phyloP scores from a whole-genome alignment of 1,139 yeast species.

The Pichia terricola region DNA sequence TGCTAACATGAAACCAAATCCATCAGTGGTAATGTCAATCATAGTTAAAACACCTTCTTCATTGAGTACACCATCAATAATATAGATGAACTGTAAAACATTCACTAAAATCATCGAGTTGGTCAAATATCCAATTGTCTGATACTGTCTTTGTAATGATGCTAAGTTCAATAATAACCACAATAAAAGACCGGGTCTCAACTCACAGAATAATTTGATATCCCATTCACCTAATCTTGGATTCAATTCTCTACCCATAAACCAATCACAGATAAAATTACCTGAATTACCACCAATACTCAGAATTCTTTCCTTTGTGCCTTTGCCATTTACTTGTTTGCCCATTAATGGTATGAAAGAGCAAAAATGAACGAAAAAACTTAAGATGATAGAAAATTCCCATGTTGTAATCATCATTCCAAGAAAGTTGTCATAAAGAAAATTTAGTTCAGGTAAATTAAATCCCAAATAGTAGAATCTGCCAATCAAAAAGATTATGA shows the following conservation, averaged over 20 bases:
- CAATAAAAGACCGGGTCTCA: constrained; percentile 86
- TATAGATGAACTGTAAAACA: constrained; percentile 67
- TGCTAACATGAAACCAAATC: constrained; percentile 91
- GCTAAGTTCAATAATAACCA: constrained; percentile 78
- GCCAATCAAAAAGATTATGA: constrained; percentile 38
- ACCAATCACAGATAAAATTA: constrained; percentile 77
- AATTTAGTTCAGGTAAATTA: constrained; percentile 70
- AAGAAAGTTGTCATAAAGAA: constrained; percentile 57
- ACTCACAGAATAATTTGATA: constrained; percentile 82
- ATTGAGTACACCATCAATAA: constrained; percentile 84
- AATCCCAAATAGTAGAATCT: constrained; percentile 44
- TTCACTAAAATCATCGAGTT: constrained; percentile 69
- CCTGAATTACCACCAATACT: constrained; percentile 87
- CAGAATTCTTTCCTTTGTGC: constrained; percentile 58
- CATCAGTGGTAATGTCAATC: constrained; percentile 96
- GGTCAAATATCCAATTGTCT: constrained; percentile 45
- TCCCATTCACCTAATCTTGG: constrained; percentile 85
- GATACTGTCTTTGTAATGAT: constrained; percentile 74
- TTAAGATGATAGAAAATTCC: constrained; percentile 52
- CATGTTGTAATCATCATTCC: constrained; percentile 57
- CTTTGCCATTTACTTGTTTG: constrained; percentile 34
- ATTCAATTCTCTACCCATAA: constrained; percentile 90
- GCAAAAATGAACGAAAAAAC: constrained; percentile 53
- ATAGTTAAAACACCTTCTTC: constrained; percentile 84
- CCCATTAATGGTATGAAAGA: constrained; percentile 53